Evolutionary conservation across 495 filamentous ascomycete genomes (phyloP).

Genomic region (Aspergillus wentii): DNA sequence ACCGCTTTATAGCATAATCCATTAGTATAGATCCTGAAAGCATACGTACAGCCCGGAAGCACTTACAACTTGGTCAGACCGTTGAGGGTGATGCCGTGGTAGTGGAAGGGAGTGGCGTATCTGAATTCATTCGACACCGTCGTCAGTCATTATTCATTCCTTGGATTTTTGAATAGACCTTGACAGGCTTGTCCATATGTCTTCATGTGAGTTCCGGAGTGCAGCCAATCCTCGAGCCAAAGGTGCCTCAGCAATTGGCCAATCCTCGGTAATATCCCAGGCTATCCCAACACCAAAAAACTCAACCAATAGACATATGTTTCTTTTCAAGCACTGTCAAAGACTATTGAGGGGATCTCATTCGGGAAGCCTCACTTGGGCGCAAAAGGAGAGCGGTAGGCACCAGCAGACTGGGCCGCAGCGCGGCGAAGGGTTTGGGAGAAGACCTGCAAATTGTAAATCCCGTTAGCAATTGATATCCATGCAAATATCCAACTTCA

Average conservation of each 20-base stretch:
- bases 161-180: too few relatives aligned
- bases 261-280: too few relatives aligned
- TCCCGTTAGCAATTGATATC: slow-evolving; percentile 19
- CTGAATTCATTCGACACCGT: slow-evolving; percentile 24
- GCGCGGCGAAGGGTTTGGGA: slow-evolving; percentile 40
- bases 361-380: slow-evolving; percentile 36
- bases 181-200: too few relatives aligned
- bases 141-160: too few relatives aligned
- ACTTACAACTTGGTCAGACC: slow-evolving; percentile 47
- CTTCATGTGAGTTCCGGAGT: too few relatives aligned
- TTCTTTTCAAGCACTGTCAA: too few relatives aligned
- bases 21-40: slow-evolving; percentile 6
- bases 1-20: slow-evolving; percentile 34
- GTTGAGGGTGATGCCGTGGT: slow-evolving; percentile 46
- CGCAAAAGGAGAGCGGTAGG: slow-evolving; percentile 33
- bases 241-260: too few relatives aligned
- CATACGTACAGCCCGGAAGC: background rate
- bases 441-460: slow-evolving; percentile 24
- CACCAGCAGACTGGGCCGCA: slow-evolving; percentile 28
- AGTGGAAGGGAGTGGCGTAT: slow-evolving; percentile 44
- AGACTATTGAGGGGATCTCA: too few relatives aligned
- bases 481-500: background rate
- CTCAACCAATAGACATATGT: too few relatives aligned
- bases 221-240: too few relatives aligned
- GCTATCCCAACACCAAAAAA: too few relatives aligned